A percentile compares a stretch with the other conserved stretches of the same genome.
These are phyloP conservation scores for Thermothelomyces thermophilus DNA, from an alignment of 2,329 filamentous ascomycete genomes.

Conservation along the genomic window DNA sequence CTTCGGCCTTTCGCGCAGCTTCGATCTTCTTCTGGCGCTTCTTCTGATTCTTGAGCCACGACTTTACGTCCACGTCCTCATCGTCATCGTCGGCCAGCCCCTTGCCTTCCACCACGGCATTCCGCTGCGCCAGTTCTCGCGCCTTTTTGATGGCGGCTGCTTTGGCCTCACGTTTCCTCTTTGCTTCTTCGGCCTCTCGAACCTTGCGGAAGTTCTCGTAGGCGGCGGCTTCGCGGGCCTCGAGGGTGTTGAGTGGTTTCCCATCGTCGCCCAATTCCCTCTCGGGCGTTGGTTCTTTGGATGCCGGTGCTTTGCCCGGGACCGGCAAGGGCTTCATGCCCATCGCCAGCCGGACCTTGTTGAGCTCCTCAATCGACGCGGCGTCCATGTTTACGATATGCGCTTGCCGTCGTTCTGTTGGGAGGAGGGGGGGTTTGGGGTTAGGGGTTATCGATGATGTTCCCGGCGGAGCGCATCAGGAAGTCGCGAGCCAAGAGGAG, in stretches of 20 bases:
- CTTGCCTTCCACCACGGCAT: slow-evolving; percentile 70
- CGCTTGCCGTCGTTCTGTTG: slow-evolving; percentile 1
- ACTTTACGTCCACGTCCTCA: slow-evolving; percentile 68
- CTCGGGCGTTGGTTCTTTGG: slow-evolving; percentile 35
- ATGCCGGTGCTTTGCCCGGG: slow-evolving; percentile 52
- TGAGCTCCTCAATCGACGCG: slow-evolving; percentile 84
- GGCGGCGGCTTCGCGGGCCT: slow-evolving; percentile 66
- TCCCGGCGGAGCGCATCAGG: not conserved
- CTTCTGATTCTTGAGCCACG: slow-evolving; percentile 85
- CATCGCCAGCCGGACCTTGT: slow-evolving; percentile 81
- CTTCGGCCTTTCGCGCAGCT: slow-evolving; percentile 62
- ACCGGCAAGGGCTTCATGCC: slow-evolving; percentile 87
- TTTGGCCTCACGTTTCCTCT: slow-evolving; percentile 70
- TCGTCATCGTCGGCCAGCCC: slow-evolving; percentile 73
- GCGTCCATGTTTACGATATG: slow-evolving; percentile 46
- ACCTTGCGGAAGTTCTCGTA: slow-evolving; percentile 65
- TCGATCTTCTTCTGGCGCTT: slow-evolving; percentile 91
- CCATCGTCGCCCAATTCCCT: slow-evolving; percentile 57
- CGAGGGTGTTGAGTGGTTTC: slow-evolving; percentile 64
- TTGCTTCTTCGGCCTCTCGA: slow-evolving; percentile 66
- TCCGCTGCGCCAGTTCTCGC: slow-evolving; percentile 73
- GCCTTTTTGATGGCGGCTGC: slow-evolving; percentile 81
- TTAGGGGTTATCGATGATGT: too few relatives aligned
- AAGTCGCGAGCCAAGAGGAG: slow-evolving; percentile 4
- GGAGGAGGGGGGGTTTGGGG: too few relatives aligned